Evolutionary conservation across 768 basidiomycete species (phyloP).

Genomic region (Xerocomellus amylosporus): DNA sequence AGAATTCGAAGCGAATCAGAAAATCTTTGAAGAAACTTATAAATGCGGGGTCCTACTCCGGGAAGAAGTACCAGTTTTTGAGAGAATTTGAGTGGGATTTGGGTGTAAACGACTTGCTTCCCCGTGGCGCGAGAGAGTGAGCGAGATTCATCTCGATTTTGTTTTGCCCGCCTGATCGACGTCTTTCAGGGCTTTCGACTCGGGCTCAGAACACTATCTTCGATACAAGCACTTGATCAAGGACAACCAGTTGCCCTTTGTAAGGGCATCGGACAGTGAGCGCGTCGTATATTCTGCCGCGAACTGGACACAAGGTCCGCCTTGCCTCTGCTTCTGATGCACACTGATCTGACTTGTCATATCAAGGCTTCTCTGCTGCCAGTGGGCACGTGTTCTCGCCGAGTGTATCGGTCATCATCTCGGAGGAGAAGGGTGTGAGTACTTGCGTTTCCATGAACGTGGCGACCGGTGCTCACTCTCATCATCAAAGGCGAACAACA

Average conservation of each 20-base stretch:
- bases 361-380: constrained; percentile 58
- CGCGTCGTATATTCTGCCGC: constrained; percentile 66
- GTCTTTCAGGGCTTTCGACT: constrained; percentile 42
- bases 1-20: constrained; percentile 42
- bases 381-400: constrained; percentile 47
- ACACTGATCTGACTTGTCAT: neutral
- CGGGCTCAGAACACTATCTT: constrained; percentile 50
- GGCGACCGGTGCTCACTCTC: neutral
- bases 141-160: constrained; percentile 17
- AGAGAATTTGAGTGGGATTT: constrained; percentile 56
- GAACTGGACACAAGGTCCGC: constrained; percentile 65
- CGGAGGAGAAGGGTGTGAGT: constrained; percentile 45
- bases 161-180: neutral
- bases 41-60: constrained; percentile 42
- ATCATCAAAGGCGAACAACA: constrained; percentile 52
- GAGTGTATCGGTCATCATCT: constrained; percentile 51
- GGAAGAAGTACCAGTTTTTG: constrained; percentile 55
- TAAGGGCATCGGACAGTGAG: constrained; percentile 47
- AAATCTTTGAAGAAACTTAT: constrained; percentile 54
- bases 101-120: constrained; percentile 57
- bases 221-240: constrained; percentile 54
- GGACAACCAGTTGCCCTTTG: constrained; percentile 47
- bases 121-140: constrained; percentile 64
- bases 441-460: neutral
- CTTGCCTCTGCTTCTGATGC: neutral